Conservation (phyloP, 352 stramenopile species). For the Thalassiosira ordinaria region DNA sequence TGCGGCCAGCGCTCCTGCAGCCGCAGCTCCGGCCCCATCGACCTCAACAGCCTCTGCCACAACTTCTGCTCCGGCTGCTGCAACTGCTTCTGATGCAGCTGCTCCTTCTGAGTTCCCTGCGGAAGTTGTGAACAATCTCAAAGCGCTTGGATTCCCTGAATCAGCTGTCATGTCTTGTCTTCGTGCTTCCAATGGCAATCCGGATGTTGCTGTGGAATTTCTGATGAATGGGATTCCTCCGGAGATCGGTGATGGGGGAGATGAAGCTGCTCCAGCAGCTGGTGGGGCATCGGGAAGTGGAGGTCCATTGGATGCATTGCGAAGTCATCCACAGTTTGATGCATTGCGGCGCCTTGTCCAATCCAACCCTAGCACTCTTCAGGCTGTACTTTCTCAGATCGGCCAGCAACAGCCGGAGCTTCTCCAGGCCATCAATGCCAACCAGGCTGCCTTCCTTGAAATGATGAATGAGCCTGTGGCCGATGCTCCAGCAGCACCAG, state of each 20-base stretch:
- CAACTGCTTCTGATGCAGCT: slow-evolving; percentile 41
- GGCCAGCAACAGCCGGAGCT: slow-evolving; percentile 87
- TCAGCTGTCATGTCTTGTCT: slow-evolving; percentile 83
- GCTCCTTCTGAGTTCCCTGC: slow-evolving; percentile 56
- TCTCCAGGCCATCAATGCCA: slow-evolving; percentile 87
- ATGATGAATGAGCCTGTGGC: slow-evolving; percentile 91
- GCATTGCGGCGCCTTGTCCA: slow-evolving; percentile 86
- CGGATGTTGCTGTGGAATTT: slow-evolving; percentile 89
- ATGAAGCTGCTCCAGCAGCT: slow-evolving; percentile 7
- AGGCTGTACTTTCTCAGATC: slow-evolving; percentile 87
- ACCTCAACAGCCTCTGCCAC: slow-evolving; percentile 18
- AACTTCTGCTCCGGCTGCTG: slow-evolving; percentile 8
- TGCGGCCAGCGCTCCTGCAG: slow-evolving; percentile 45
- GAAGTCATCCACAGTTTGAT: slow-evolving; percentile 89
- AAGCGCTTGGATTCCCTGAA: slow-evolving; percentile 87
- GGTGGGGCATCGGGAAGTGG: slow-evolving; percentile 43
- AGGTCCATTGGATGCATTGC: slow-evolving; percentile 75
- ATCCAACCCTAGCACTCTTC: slow-evolving; percentile 85
- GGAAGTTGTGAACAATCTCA: slow-evolving; percentile 82
- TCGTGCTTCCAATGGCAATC: slow-evolving; percentile 85
- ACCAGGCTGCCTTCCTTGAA: slow-evolving; percentile 87
- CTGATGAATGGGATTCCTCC: slow-evolving; percentile 88
- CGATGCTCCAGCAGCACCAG: slow-evolving; percentile 50
- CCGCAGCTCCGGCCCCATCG: slow-evolving; percentile 44
- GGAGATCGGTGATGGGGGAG: slow-evolving; percentile 35